Conservation (phyloP, 2,329 filamentous ascomycete species). For the Periconia macrospinosa region DNA sequence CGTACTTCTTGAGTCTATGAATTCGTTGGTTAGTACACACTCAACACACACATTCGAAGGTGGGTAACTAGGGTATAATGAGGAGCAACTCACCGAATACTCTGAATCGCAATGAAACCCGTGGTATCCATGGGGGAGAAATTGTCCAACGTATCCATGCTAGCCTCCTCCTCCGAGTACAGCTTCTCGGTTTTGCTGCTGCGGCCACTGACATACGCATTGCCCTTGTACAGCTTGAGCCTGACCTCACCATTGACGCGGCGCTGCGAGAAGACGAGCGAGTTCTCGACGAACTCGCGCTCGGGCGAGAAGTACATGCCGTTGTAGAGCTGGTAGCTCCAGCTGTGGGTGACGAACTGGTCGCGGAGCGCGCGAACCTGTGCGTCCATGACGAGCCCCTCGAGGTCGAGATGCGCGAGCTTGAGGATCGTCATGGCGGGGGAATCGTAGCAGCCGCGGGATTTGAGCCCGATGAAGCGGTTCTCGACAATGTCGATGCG, state of each 20-base stretch:
- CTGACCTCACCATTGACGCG: constrained; percentile 56
- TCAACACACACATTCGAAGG: background rate
- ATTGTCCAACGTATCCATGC: constrained; percentile 71
- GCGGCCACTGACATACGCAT: constrained; percentile 61
- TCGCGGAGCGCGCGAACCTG: constrained; percentile 70
- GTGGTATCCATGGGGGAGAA: constrained; percentile 68
- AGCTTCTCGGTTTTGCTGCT: constrained; percentile 68
- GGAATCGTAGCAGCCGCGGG: constrained; percentile 75
- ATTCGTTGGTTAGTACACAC: background rate
- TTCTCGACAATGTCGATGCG: constrained; percentile 84
- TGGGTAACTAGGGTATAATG: too few relatives aligned
- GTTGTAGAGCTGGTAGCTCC: constrained; percentile 57
- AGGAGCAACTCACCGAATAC: constrained; percentile 53
- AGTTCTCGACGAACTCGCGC: constrained; percentile 70
- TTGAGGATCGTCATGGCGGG: constrained; percentile 52
- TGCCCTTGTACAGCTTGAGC: constrained; percentile 68
- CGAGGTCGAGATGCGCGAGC: constrained; percentile 62
- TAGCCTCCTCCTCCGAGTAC: constrained; percentile 66
- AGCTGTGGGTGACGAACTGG: constrained; percentile 64
- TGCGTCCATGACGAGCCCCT: constrained; percentile 69
- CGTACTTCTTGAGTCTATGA: constrained; percentile 47
- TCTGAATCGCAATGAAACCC: constrained; percentile 71
- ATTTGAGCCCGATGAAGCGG: constrained; percentile 79
- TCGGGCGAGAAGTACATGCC: constrained; percentile 71
- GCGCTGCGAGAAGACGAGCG: constrained; percentile 45